A percentile compares a stretch with the other conserved stretches of the same genome.
phyloP scores from a whole-genome alignment of 768 basidiomycete species.

The Macrolepiota fuliginosa region DNA sequence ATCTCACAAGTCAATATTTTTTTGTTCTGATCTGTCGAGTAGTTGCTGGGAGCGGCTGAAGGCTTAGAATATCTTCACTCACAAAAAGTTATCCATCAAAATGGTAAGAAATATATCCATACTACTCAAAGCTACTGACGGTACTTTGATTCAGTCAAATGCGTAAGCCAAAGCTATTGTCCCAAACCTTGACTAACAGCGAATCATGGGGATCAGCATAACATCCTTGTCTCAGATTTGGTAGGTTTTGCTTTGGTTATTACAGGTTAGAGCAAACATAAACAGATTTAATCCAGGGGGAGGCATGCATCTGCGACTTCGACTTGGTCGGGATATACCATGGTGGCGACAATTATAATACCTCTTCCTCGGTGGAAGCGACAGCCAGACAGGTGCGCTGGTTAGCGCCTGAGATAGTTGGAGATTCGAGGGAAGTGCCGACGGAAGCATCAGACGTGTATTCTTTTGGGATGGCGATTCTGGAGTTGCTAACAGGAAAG shows the following conservation, averaged over 20 bases:
- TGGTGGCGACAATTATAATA: too few species aligned
- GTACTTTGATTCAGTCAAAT: conserved; percentile 8
- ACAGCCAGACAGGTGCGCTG: too few species aligned
- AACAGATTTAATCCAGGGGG: not conserved
- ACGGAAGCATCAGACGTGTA: too few species aligned
- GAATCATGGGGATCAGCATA: not conserved
- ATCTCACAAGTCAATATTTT: too few species aligned
- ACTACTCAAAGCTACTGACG: not conserved
- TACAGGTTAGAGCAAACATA: not conserved
- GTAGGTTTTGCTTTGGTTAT: not conserved
- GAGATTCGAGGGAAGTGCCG: too few species aligned
- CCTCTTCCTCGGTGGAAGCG: too few species aligned
- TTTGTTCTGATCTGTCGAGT: too few species aligned
- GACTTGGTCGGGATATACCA: not conserved
- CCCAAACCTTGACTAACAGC: not conserved
- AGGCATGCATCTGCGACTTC: not conserved
- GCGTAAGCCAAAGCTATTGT: not conserved
- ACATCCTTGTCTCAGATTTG: not conserved
- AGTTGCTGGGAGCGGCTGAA: not conserved
- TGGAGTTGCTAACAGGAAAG: too few species aligned
- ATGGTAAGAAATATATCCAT: not conserved
- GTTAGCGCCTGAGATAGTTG: too few species aligned
- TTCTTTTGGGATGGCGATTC: too few species aligned
- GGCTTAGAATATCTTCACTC: not conserved
- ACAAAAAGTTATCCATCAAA: not conserved